Percentiles rank a stretch among this genome's conserved stretches.
Conservation (phyloP, 352 stramenopile species). For the Nothophytophthora sp. region DNA sequence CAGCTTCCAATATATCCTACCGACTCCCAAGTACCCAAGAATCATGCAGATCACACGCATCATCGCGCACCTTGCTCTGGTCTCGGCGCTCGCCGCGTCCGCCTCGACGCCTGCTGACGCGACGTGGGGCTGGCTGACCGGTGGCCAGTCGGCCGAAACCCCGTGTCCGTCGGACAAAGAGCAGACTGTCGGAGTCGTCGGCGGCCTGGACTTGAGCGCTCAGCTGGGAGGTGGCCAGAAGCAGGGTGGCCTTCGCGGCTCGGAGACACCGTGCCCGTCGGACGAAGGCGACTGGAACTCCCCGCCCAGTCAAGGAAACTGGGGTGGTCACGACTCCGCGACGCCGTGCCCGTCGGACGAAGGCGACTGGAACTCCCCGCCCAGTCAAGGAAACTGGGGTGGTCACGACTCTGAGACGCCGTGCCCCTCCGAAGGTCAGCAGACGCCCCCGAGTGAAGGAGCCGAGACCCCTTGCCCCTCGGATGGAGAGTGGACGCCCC, state of each 20-base stretch:
- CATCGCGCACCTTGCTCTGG: conserved; percentile 29
- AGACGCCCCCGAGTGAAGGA: no score
- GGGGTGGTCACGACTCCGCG: conserved; percentile 8
- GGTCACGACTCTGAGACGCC: background rate
- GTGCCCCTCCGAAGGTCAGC: conserved; percentile 2
- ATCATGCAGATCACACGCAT: conserved; percentile 34
- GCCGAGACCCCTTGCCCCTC: no score
- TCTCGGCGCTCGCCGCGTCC: conserved; percentile 20
- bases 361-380: conserved; percentile 1
- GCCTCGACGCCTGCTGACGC: conserved; percentile 18
- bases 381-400: background rate
- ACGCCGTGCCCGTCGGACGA: conserved; percentile 6
- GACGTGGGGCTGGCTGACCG: conserved; percentile 17
- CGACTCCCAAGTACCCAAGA: conserved; percentile 1
- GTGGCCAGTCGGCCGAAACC: conserved; percentile 3
- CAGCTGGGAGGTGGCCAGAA: conserved; percentile 17
- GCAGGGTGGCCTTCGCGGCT: conserved; percentile 15
- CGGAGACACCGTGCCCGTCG: conserved; percentile 7
- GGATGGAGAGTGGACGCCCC: no score
- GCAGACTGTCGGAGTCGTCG: conserved; percentile 8
- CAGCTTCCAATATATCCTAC: conserved; percentile 22
- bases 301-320: background rate
- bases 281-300: conserved; percentile 5
- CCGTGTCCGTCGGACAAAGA: conserved; percentile 13
- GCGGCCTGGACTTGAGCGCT: conserved; percentile 7